Evolutionary conservation across 2,329 filamentous ascomycete species (phyloP).

Genomic region (Penicillium sp.): DNA sequence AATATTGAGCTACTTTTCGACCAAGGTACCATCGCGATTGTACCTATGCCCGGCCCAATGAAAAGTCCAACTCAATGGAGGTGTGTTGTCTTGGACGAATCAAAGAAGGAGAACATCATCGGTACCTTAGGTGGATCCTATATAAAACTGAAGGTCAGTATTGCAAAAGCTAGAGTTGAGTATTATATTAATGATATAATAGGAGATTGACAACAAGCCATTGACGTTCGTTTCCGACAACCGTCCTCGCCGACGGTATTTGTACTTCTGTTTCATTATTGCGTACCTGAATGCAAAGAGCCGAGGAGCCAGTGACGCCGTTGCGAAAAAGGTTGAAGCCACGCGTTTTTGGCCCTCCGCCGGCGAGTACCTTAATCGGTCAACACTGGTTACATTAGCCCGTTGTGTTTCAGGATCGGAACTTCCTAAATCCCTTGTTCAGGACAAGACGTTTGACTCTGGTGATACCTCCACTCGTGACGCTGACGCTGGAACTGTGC

Average conservation of each 20-base stretch:
- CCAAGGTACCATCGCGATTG: not conserved
- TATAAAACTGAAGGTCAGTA: not conserved
- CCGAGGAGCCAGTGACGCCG: not conserved
- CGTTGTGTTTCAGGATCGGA: not conserved
- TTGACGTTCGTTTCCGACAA: conserved; percentile 18
- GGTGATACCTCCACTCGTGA: not conserved
- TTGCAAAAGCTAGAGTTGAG: not conserved
- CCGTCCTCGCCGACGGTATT: conserved; percentile 19
- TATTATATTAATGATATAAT: not conserved
- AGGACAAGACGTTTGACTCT: not conserved
- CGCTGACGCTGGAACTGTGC: not conserved
- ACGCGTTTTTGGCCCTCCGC: not conserved
- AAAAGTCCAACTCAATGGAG: not conserved
- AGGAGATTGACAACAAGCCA: not conserved
- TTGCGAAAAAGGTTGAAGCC: conserved; percentile 1
- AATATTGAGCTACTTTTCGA: not conserved
- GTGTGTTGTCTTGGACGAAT: not conserved
- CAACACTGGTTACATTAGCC: not conserved
- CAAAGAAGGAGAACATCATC: not conserved
- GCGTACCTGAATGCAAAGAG: conserved; percentile 11
- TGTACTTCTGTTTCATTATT: conserved; percentile 24
- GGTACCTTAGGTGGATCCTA: not conserved
- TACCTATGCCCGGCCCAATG: not conserved
- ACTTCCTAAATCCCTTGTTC: not conserved
- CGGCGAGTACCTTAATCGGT: not conserved